Percentiles rank a stretch among this genome's conserved stretches.
Evolutionary conservation across 208 protist genomes (phyloP).

Genomic region (Leishmania aethiopica): DNA sequence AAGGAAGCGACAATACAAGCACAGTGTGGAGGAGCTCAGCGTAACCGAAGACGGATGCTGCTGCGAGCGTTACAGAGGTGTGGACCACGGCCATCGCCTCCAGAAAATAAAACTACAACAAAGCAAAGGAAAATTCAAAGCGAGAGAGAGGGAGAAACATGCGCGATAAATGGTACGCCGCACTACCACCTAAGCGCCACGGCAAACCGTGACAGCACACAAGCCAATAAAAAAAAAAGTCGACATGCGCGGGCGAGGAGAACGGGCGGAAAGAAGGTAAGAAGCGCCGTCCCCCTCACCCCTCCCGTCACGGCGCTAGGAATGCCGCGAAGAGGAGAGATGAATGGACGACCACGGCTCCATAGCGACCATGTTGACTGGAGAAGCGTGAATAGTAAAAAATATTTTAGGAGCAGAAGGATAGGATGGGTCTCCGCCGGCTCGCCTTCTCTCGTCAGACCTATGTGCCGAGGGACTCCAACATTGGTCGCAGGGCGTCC

Average conservation of each 20-base stretch:
- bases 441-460: not conserved
- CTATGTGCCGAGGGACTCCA: constrained; percentile 35
- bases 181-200: not conserved
- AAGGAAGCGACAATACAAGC: not conserved
- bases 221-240: too few species aligned
- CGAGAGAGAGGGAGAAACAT: not conserved
- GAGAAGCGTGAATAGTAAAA: not conserved
- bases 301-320: not conserved
- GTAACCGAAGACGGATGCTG: not conserved
- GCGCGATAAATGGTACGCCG: not conserved
- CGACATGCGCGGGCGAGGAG: not conserved
- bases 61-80: not conserved
- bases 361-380: not conserved
- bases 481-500: constrained; percentile 54
- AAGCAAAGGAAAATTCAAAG: not conserved
- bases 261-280: not conserved
- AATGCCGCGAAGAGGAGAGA: not conserved
- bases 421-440: not conserved
- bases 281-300: not conserved
- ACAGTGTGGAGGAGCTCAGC: not conserved
- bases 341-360: not conserved
- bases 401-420: not conserved
- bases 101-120: not conserved
- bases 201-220: not conserved
- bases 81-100: not conserved